phyloP scores from a whole-genome alignment of 192 early-diverging fungal species.

The Thoreauomyces humboldtii region DNA sequence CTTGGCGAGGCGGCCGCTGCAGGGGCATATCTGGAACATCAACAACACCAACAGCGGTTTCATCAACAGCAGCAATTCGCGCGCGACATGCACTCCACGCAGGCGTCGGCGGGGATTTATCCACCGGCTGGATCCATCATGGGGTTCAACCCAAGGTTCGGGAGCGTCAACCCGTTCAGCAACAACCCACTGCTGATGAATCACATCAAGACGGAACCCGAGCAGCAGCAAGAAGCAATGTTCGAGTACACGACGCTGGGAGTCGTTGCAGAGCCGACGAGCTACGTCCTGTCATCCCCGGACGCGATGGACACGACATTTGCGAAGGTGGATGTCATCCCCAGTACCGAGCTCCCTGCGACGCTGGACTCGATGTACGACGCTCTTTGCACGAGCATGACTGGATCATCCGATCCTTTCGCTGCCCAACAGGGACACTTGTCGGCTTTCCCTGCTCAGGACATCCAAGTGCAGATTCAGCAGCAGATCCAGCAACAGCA shows the following conservation, averaged over 20 bases:
- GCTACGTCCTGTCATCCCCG: neutral
- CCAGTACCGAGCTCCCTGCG: neutral
- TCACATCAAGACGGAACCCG: neutral
- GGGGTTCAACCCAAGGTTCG: neutral
- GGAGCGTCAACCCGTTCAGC: neutral
- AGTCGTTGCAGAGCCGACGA: neutral
- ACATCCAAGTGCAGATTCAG: neutral
- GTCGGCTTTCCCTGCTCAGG: no score
- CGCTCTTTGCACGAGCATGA: no score
- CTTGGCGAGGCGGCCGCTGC: conserved; percentile 3
- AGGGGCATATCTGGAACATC: neutral
- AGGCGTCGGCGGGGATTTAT: no score
- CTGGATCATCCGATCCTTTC: no score
- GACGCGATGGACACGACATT: neutral
- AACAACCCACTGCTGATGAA: neutral
- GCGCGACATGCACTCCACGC: no score
- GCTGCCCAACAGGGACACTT: no score
- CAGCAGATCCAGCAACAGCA: neutral
- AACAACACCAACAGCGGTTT: conserved; percentile 8
- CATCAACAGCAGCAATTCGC: conserved; percentile 8
- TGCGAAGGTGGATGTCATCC: neutral
- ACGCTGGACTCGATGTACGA: neutral
- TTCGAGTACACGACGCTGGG: conserved; percentile 3
- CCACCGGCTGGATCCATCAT: neutral
- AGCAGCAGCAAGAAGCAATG: neutral